phyloP scores from a whole-genome alignment of 2,329 filamentous ascomycete genomes.

The Arthrobotrys megalospora region DNA sequence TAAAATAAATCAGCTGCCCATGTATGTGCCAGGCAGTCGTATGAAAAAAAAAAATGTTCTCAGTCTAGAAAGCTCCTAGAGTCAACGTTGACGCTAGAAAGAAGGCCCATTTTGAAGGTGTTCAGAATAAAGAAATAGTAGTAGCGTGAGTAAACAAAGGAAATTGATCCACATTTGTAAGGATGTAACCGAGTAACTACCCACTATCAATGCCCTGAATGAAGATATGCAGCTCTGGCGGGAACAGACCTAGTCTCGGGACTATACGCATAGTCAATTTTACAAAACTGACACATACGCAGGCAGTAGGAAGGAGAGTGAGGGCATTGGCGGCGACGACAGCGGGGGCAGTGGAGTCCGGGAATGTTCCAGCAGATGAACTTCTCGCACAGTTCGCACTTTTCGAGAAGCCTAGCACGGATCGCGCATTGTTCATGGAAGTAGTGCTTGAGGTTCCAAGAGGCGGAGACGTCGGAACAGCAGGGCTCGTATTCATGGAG shows the following conservation, averaged over 20 bases:
- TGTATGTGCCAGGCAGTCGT: too few relatives aligned
- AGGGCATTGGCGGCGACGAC: slow-evolving; percentile 36
- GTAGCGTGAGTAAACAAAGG: neutral
- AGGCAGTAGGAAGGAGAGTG: slow-evolving; percentile 9
- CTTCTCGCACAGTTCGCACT: slow-evolving; percentile 20
- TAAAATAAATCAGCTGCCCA: too few relatives aligned
- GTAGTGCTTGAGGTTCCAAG: slow-evolving; percentile 42
- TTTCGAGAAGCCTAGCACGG: neutral
- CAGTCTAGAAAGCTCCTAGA: too few relatives aligned
- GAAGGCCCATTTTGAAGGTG: too few relatives aligned
- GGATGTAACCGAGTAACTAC: too few relatives aligned
- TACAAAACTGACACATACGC: slow-evolving; percentile 40
- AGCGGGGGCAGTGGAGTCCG: slow-evolving; percentile 20
- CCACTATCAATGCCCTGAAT: neutral
- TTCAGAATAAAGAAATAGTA: too few relatives aligned
- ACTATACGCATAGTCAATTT: slow-evolving; percentile 36
- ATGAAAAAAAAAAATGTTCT: too few relatives aligned
- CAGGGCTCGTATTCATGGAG: slow-evolving; percentile 19
- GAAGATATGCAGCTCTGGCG: neutral
- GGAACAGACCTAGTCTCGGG: slow-evolving; percentile 2
- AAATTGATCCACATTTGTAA: neutral
- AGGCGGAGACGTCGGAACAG: slow-evolving; percentile 27
- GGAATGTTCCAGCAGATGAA: slow-evolving; percentile 32
- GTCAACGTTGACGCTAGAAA: too few relatives aligned
- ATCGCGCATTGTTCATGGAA: slow-evolving; percentile 37